phyloP scores from a whole-genome alignment of 2,329 filamentous ascomycete species.

The Penicillium sp. region DNA sequence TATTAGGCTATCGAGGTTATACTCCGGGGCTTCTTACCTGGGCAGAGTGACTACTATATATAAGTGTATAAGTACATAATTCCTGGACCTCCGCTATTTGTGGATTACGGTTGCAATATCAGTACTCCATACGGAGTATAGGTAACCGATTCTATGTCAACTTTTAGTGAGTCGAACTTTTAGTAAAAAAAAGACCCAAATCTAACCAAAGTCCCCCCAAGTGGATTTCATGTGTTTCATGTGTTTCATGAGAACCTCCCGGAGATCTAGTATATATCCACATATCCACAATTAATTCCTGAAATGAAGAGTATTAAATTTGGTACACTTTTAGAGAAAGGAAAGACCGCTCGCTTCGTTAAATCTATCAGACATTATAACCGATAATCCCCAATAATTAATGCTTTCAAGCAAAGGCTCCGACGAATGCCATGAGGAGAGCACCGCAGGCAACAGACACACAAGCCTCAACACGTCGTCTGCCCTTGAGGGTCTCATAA shows the following conservation, averaged over 20 bases:
- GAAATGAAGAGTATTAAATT: not conserved
- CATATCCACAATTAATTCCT: not conserved
- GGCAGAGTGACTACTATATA: no score
- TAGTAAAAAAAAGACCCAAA: not conserved
- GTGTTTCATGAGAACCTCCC: not conserved
- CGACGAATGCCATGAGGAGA: conserved; percentile 65
- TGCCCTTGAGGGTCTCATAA: conserved; percentile 59
- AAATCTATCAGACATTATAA: not conserved
- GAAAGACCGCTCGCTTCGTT: not conserved
- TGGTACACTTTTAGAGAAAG: not conserved
- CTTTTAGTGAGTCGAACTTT: conserved; percentile 14
- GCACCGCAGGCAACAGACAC: conserved; percentile 60
- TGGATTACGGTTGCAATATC: no score
- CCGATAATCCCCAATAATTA: not conserved
- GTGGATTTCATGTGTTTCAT: not conserved
- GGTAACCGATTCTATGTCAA: conserved; percentile 22
- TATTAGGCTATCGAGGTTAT: no score
- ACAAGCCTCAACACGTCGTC: conserved; percentile 61
- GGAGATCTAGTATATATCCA: not conserved
- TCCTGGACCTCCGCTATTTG: no score
- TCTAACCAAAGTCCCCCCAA: conserved; percentile 38
- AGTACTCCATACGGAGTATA: no score
- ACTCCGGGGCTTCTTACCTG: no score
- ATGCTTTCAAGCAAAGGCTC: conserved; percentile 58
- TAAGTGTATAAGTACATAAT: no score